phyloP scores from a whole-genome alignment of 192 early-diverging fungal genomes.

The Coemansia sp. region DNA sequence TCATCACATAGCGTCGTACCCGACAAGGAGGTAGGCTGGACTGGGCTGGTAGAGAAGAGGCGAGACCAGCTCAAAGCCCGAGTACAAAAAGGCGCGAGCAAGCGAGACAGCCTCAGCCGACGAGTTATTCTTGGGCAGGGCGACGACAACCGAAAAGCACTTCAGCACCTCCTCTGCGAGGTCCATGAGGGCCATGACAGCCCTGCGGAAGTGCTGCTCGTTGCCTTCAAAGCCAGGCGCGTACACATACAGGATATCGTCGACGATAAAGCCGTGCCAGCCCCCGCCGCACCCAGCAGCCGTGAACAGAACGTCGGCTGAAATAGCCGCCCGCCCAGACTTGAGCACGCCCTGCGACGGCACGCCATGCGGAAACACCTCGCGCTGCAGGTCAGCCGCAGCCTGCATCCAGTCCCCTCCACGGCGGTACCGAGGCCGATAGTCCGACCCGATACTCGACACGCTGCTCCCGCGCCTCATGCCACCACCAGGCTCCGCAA shows the following conservation, averaged over 20 bases:
- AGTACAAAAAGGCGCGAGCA: slow-evolving; percentile 67
- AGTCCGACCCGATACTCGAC: neutral
- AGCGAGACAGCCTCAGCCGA: slow-evolving; percentile 39
- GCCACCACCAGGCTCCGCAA: slow-evolving; percentile 16
- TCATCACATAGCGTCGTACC: slow-evolving; percentile 60
- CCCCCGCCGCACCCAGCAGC: slow-evolving; percentile 11
- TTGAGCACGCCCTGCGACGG: slow-evolving; percentile 52
- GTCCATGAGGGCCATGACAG: slow-evolving; percentile 56
- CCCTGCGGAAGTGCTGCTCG: slow-evolving; percentile 40
- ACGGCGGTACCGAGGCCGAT: neutral
- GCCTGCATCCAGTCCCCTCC: slow-evolving; percentile 21
- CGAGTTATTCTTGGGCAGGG: slow-evolving; percentile 27
- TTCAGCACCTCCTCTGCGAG: slow-evolving; percentile 53
- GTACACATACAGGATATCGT: slow-evolving; percentile 39
- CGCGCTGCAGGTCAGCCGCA: slow-evolving; percentile 30
- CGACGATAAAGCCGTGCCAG: slow-evolving; percentile 52
- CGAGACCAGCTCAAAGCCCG: slow-evolving; percentile 64
- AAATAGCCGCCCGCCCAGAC: slow-evolving; percentile 17
- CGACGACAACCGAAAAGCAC: slow-evolving; percentile 43
- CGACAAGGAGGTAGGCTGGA: slow-evolving; percentile 58
- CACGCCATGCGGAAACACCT: slow-evolving; percentile 49
- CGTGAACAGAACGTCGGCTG: slow-evolving; percentile 28
- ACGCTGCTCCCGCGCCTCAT: neutral
- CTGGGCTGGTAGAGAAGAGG: slow-evolving; percentile 62
- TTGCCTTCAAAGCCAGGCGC: slow-evolving; percentile 32